These are phyloP conservation scores for Clarkia xantiana DNA, from an alignment of 345 rosid species.

Conservation along the genomic window DNA sequence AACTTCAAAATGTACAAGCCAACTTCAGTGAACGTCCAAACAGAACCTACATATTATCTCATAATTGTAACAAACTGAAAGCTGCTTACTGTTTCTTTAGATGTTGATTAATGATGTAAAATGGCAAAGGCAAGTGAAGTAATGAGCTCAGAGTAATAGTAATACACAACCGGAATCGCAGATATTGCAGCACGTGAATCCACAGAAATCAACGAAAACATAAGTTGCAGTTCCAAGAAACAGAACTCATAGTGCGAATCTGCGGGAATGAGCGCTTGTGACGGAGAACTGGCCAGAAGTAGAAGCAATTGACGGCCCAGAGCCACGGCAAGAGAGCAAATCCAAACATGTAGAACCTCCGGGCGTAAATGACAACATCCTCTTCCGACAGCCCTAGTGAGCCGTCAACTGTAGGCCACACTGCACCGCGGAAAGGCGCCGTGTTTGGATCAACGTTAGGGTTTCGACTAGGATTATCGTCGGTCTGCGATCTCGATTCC, in stretches of 20 bases:
- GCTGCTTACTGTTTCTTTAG: too few species aligned
- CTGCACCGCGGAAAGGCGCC: slow-evolving; percentile 29
- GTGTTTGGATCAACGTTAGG: slow-evolving; percentile 13
- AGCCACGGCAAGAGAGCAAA: slow-evolving; percentile 84
- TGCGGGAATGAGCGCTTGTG: slow-evolving; percentile 67
- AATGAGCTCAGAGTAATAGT: too few species aligned
- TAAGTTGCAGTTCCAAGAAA: slow-evolving; percentile 3
- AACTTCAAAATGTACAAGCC: too few species aligned
- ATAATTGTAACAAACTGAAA: too few species aligned
- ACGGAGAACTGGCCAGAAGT: slow-evolving; percentile 97
- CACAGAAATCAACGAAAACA: too few species aligned
- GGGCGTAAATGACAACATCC: slow-evolving; percentile 67
- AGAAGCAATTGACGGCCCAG: slow-evolving; percentile 95
- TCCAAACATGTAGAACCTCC: slow-evolving; percentile 75
- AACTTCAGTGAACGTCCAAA: too few species aligned
- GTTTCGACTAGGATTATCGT: slow-evolving; percentile 11
- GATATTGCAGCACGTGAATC: too few species aligned
- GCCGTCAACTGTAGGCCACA: slow-evolving; percentile 92
- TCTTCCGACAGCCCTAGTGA: slow-evolving; percentile 76
- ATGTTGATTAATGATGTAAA: too few species aligned
- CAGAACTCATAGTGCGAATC: slow-evolving; percentile 51
- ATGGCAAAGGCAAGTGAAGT: too few species aligned
- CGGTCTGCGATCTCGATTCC: slow-evolving; percentile 22
- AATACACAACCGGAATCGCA: too few species aligned
- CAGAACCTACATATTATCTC: too few species aligned